These are phyloP conservation scores for Kodamaea ohmeri DNA, from an alignment of 1,139 yeast genomes.

Conservation along the genomic window DNA sequence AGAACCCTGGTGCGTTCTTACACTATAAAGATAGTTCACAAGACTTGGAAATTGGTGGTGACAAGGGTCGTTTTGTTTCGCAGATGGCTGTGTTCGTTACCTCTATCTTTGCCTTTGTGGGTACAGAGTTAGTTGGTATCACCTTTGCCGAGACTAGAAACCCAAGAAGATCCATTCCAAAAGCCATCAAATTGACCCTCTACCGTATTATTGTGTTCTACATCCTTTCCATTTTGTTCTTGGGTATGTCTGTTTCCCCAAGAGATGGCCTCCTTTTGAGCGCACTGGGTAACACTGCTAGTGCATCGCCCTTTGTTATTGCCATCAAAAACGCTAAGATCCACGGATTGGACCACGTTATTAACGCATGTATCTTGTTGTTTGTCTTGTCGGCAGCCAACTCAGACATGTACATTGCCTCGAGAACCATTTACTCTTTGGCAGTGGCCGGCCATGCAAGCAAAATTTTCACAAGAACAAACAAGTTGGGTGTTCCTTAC, in stretches of 20 bases:
- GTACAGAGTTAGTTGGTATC: slow-evolving; percentile 68
- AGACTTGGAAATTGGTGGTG: slow-evolving; percentile 29
- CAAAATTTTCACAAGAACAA: slow-evolving; percentile 50
- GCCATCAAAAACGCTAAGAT: slow-evolving; percentile 47
- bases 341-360: slow-evolving; percentile 43
- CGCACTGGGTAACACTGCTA: slow-evolving; percentile 49
- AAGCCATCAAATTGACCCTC: slow-evolving; percentile 72
- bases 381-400: slow-evolving; percentile 48
- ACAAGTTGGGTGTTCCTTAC: slow-evolving; percentile 64
- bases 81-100: slow-evolving; percentile 66
- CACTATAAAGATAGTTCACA: slow-evolving; percentile 36
- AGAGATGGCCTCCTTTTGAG: slow-evolving; percentile 54
- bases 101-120: slow-evolving; percentile 74
- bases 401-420: slow-evolving; percentile 48
- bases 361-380: slow-evolving; percentile 44
- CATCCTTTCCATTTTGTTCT: slow-evolving; percentile 59
- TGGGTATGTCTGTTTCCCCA: slow-evolving; percentile 76
- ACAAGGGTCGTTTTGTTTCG: slow-evolving; percentile 58
- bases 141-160: slow-evolving; percentile 77
- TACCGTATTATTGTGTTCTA: slow-evolving; percentile 75
- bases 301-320: slow-evolving; percentile 74
- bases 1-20: slow-evolving; percentile 59
- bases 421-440: slow-evolving; percentile 45
- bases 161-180: slow-evolving; percentile 74
- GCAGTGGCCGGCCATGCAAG: slow-evolving; percentile 47